phyloP scores from a whole-genome alignment of 352 stramenopile species.

The Globisporangium spiculum region DNA sequence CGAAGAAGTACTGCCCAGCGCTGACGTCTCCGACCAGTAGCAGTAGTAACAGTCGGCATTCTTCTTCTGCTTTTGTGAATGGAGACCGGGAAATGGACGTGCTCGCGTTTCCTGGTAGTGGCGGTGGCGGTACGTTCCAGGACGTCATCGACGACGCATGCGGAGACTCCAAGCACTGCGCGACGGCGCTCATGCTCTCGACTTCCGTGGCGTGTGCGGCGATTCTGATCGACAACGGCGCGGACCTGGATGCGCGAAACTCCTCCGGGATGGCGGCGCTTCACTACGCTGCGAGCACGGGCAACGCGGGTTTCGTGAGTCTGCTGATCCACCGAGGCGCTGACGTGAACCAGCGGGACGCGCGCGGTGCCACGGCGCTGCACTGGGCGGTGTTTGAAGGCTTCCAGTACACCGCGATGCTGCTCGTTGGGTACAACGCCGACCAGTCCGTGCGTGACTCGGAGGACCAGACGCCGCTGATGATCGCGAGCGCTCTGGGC shows the following conservation, averaged over 20 bases:
- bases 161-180: constrained; percentile 65
- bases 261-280: constrained; percentile 79
- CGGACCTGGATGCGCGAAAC: constrained; percentile 48
- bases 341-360: constrained; percentile 70
- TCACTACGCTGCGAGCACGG: constrained; percentile 78
- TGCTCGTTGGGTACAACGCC: constrained; percentile 46
- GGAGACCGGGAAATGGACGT: constrained; percentile 18
- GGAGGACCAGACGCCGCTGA: constrained; percentile 74
- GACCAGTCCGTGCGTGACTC: constrained; percentile 55
- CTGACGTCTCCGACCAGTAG: constrained; percentile 14
- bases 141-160: constrained; percentile 52
- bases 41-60: constrained; percentile 2
- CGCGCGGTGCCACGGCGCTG: constrained; percentile 62
- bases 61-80: neutral
- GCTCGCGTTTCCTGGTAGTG: neutral
- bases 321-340: constrained; percentile 56
- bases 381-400: constrained; percentile 86
- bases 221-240: constrained; percentile 55
- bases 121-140: constrained; percentile 20
- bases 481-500: constrained; percentile 78
- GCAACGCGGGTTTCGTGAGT: constrained; percentile 71
- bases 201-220: constrained; percentile 63
- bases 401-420: constrained; percentile 81
- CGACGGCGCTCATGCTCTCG: constrained; percentile 73
- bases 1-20: constrained; percentile 38